Percentiles rank a stretch among this genome's conserved stretches.
Conservation (phyloP, 2,329 filamentous ascomycete species). For the Calonectria ilicicola region DNA sequence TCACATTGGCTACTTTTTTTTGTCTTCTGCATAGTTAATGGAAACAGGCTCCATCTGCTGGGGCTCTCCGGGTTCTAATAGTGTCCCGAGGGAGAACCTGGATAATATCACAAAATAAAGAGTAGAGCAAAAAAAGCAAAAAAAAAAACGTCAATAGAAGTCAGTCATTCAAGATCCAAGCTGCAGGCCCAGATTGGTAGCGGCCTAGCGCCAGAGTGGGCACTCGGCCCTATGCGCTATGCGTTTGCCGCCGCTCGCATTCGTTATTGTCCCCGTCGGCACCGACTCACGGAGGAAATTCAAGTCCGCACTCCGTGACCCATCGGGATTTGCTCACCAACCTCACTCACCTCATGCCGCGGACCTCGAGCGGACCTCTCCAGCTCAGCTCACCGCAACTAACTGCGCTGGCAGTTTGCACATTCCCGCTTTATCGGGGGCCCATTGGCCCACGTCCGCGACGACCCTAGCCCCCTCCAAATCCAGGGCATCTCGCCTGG, state of each 20-base stretch:
- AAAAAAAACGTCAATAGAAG: background rate
- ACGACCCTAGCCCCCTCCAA: background rate
- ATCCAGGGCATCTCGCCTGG: background rate
- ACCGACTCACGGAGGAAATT: constrained; percentile 3
- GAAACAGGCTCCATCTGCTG: background rate
- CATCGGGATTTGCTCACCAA: background rate
- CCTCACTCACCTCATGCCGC: constrained; percentile 7
- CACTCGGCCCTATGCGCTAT: background rate
- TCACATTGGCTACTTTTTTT: background rate
- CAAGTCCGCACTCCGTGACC: background rate
- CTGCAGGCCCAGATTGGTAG: background rate
- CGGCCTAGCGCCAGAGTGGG: background rate
- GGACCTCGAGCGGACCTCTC: too few species aligned
- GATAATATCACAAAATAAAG: background rate
- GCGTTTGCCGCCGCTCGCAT: background rate
- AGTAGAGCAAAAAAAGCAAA: background rate
- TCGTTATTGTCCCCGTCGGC: constrained; percentile 13
- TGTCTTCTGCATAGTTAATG: background rate
- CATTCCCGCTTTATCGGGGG: background rate
- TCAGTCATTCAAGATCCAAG: background rate
- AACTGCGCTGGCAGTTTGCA: background rate
- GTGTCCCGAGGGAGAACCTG: background rate
- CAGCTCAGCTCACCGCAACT: background rate
- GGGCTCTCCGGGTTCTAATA: background rate
- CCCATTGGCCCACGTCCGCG: background rate